Evolutionary conservation across 1,139 yeast genomes (phyloP), one percentile per base, ranked within the genome.

Genomic region (Protomyces inouyei): DNA sequence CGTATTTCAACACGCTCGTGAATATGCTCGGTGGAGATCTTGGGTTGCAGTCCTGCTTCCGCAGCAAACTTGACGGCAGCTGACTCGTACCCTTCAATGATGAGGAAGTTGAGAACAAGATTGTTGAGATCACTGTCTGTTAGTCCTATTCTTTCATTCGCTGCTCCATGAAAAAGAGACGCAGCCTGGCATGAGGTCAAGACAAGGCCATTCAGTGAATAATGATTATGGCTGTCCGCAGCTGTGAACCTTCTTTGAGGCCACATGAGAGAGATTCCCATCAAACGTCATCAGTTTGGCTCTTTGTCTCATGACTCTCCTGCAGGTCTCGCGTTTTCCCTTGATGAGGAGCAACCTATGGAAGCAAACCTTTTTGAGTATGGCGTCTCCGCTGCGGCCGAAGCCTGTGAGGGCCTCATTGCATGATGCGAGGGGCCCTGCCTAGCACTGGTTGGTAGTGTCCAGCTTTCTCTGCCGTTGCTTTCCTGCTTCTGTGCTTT

Each of bases 61-160:
- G 71, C 70, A 2, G 77, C 73, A 67, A 77, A 77, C 59, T 71
- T 70, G 53, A 66, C 67, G 2, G 79, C 80, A 0, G 78, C 75
- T 2, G 73, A 69, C 52, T 75, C 74, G 61, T 77, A 75, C 16
- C 80, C 80, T 63, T 77, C 77, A 18, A 75, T 72, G 8, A 77
- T 70, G 51, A 77, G 71, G 61, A 76, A 77, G 69, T 77, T 76
- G 73, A 77, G 72, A 28, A 77, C 73, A 55, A 77, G 66, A 18
- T 73, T 67, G 68, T 77, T 75, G 52, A 77, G 69, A 48, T 71
- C 76, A 16, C 73, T 71, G 45, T 4, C 55, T 66, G 64, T 43
- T 51, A 45, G 43, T 53, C 16, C 12, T 16, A 1, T 9, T 14
- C n/a, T 21, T 48, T 21, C 21, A 38, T n/a, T 28, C 8, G 32